Percentiles rank a stretch among this genome's conserved stretches.
phyloP scores from a whole-genome alignment of 108 stramenopile species.

The Skeletonema menzelii region DNA sequence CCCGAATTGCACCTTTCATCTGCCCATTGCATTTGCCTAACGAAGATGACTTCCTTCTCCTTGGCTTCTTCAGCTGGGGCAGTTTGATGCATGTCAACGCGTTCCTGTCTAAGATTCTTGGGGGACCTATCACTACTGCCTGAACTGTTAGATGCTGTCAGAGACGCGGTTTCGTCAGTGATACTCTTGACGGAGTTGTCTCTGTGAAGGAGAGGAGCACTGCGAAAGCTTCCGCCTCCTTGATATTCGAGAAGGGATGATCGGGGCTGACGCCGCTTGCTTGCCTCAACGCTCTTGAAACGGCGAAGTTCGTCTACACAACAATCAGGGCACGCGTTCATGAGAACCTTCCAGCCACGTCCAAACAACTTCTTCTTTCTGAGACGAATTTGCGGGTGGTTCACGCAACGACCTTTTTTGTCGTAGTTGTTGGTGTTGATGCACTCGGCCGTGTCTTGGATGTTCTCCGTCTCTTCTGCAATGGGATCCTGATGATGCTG shows the following conservation, averaged over 20 bases:
- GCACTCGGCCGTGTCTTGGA: neutral
- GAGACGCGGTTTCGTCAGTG: neutral
- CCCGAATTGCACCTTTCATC: slow-evolving; percentile 31
- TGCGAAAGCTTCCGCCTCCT: neutral
- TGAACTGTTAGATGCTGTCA: slow-evolving; percentile 2
- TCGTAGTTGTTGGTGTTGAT: slow-evolving; percentile 38
- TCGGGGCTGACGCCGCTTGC: neutral
- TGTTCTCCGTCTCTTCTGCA: neutral
- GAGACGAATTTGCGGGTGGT: slow-evolving; percentile 38
- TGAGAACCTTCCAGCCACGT: slow-evolving; percentile 47
- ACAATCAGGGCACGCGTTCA: slow-evolving; percentile 47
- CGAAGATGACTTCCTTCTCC: slow-evolving; percentile 11
- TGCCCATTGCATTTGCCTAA: slow-evolving; percentile 36
- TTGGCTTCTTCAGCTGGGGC: neutral
- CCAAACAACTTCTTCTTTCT: slow-evolving; percentile 48
- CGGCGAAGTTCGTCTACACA: slow-evolving; percentile 39
- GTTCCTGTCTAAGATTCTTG: slow-evolving; percentile 10
- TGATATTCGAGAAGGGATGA: neutral
- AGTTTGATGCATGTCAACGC: neutral
- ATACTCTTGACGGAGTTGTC: neutral
- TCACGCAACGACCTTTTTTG: slow-evolving; percentile 35
- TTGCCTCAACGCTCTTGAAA: slow-evolving; percentile 9
- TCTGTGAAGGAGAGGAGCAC: neutral
- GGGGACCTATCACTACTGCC: neutral
- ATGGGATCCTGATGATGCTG: neutral